Base-by-base conservation (phyloP, 2,329 filamentous ascomycete species). In the Cylindrodendrum hubeiense region DNA sequence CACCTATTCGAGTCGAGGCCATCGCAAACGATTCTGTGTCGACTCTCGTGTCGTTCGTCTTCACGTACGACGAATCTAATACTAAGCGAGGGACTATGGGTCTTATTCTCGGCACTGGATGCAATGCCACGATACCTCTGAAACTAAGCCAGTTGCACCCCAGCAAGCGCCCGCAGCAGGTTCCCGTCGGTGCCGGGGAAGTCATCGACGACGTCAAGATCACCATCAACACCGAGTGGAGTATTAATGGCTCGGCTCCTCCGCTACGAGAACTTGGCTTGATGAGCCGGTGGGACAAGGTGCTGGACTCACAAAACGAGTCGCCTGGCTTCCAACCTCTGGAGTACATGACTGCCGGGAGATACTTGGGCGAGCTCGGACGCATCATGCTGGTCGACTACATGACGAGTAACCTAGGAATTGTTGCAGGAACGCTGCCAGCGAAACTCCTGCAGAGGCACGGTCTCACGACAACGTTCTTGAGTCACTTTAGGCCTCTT, bases 1-100 rank as follows among this genome's bases (percentile, higher is more conserved):
- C 93, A 1, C 85, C 83, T 13, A 86, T 96, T 67, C 86, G 86
- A 65, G 90, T 95, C 55, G 86, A 89, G 9, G 93, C 93, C 53
- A 95, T 96, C 67, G 89, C 92, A 39, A 96, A 95, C 73, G 93
- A 96, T 73, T 89, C 93, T 0, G 92, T 95, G 39, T 91, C 93
- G 6, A 95, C 93, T 0, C 84, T 95, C 24, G 89, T 93, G 37
- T 94, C 93, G 0, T 89, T 94, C 69, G 89, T 93, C 33, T 94
- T 94, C 77, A 86, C 89, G 60, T 90, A 90, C 57, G 88, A 89
- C 69, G 87, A 87, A 19, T 80, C 85, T 15, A 80, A 83, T 0
- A 86, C 87, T 63, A 90, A 88, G 66, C 88, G 90, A 66, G 91
- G 93, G 3, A 87, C 86, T 28, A 95, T 95, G 91, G 92, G 91